Conservation (phyloP, 129 eudicot species). For the Lactuca saligna region DNA sequence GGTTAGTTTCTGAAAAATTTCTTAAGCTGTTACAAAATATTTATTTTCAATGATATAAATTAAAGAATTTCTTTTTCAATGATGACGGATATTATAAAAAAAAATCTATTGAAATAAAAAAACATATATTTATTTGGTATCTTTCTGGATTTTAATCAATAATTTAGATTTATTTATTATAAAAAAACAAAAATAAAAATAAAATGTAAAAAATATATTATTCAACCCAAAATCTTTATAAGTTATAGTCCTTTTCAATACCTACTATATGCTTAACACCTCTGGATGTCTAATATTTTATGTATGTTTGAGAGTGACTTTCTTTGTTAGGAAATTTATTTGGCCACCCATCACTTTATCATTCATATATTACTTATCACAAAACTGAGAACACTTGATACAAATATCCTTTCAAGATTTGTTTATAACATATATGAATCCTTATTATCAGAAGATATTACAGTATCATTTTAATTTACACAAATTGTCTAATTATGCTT, state of each 20-base stretch:
- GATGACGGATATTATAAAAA: too few relatives aligned
- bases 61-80: too few relatives aligned
- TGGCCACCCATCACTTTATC: constrained; percentile 18
- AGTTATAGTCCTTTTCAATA: constrained; percentile 34
- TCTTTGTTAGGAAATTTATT: constrained; percentile 21
- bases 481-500: not conserved
- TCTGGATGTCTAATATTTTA: not conserved
- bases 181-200: not conserved
- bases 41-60: too few relatives aligned
- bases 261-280: constrained; percentile 24
- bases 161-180: not conserved
- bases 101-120: too few relatives aligned
- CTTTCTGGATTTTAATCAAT: not conserved
- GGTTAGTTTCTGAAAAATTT: too few relatives aligned
- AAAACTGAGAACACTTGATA: too few relatives aligned
- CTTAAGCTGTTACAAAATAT: too few relatives aligned
- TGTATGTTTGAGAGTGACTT: constrained; percentile 28
- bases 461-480: too few relatives aligned
- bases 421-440: too few relatives aligned
- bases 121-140: too few relatives aligned
- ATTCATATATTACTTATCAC: not conserved
- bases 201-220: not conserved
- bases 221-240: constrained; percentile 1
- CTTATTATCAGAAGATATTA: too few relatives aligned
- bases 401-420: too few relatives aligned